Evolutionary conservation across 1,139 yeast species (phyloP), one percentile per base, ranked within the genome.

Genomic region (Blastobotrys ciferrii): DNA sequence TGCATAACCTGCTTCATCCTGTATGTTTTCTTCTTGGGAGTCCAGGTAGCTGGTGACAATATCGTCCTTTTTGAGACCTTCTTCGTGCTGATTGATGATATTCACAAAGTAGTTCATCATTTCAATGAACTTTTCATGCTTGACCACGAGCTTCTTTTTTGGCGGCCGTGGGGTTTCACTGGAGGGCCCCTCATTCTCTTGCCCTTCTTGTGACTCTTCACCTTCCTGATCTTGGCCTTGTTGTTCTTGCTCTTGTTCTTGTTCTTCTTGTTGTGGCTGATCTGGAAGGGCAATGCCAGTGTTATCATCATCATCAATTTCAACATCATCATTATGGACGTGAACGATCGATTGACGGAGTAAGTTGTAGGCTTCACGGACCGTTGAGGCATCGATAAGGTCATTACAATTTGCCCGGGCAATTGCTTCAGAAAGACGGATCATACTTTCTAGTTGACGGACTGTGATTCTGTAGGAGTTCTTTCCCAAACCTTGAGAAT

Each of bases 391-490:
- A 0, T 94, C 83, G 52, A 94, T 87, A 52, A 81, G 87, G 57
- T 87, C 94, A 9, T 92, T 86, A 70, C 98, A 92, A 67, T 92
- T 92, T 36, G 98, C 97, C 58, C 96, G 79, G 1, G 98, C 98
- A 69, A 92, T 92, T 1, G 97, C 98, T 68, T 92, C 99, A 7
- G 94, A 83, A 54, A 92, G 75, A 65, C 99, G 80, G 56, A 92
- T 84, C 89, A 92, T 81, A 25, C 73, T 87, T 69, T 92, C 99
- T 60, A 92, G 76, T 66, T 92, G 99, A 73, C 99, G 84, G 32
- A 94, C 98, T 0, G 98, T 92, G 59, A 92, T 92, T 68, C 98
- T 77, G 68, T 92, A 92, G 50, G 96, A 85, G 51, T 71, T 70
- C 61, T 94, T 77, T 9, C 95, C 95, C 53, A 85, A 74, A 1